phyloP scores from a whole-genome alignment of 129 eudicot species.

The Lonicera japonica region DNA sequence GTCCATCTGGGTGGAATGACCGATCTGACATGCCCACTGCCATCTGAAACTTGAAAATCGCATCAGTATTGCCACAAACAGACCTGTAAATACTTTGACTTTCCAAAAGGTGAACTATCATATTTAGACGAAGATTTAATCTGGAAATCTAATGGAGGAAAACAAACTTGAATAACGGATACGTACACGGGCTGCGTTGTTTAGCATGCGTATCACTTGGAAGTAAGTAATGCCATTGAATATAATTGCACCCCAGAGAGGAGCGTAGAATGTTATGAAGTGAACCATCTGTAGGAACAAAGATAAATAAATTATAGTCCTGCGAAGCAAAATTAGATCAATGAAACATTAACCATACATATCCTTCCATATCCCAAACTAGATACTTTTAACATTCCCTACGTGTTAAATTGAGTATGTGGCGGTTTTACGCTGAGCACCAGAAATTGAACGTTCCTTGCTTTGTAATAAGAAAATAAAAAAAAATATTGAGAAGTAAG shows the following conservation, averaged over 20 bases:
- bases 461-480: neutral
- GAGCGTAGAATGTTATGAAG: conserved; percentile 87
- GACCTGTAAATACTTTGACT: neutral
- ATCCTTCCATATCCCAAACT: no score
- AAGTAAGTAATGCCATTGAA: conserved; percentile 91
- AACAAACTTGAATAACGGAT: conserved; percentile 1
- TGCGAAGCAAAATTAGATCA: neutral
- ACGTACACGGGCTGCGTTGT: conserved; percentile 94
- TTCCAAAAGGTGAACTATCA: neutral
- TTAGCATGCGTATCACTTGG: conserved; percentile 97
- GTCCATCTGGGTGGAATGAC: conserved; percentile 58
- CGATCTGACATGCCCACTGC: conserved; percentile 91
- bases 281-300: conserved; percentile 67
- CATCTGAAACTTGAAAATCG: conserved; percentile 56
- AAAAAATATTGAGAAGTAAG: no score
- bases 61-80: conserved; percentile 6
- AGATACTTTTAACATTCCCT: no score
- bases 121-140: neutral
- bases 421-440: neutral
- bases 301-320: neutral
- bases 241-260: conserved; percentile 97
- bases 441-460: neutral
- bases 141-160: conserved; percentile 1
- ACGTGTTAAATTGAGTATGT: neutral
- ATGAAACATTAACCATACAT: neutral